Evolutionary conservation across 2,329 filamentous ascomycete species (phyloP), one percentile per base, ranked within the genome.

Genomic region (Simplicillium aogashimaense): DNA sequence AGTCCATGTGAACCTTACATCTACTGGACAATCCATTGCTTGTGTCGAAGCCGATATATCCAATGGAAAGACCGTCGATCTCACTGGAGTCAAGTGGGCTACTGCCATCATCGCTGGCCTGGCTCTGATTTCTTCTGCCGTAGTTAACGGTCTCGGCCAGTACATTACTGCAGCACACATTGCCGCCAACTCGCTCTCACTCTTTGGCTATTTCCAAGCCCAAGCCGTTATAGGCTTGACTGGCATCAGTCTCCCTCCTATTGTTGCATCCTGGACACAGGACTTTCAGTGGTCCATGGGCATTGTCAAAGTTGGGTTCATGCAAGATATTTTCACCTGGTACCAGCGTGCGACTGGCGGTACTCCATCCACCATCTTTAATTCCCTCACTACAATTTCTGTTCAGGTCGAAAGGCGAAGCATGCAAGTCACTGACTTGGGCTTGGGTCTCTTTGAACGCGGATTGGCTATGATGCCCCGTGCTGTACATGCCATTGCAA

Each of bases 251-350:
- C 74, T 95, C 41, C 90, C 90, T 7, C 90, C 90, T 0, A 86
- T 95, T 45, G 90, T 94, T 41, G 75, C 85, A 53, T 76, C 88
- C 0, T 97, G 90, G 90, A 95, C 89, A 2, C 89, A 95, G 65
- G 90, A 95, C 64, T 95, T 97, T 67, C 85, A 94, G 58, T 97
- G 90, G 90, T 94, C 83, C 54, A 92, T 97, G 86, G 90, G 90
- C 51, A 88, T 97, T 52, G 94, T 97, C 53, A 76, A 77, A 39
- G 73, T 95, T 33, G 71, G 70, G 13, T 95, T 94, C 59, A 75
- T 95, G 65, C 87, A 97, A 65, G 71, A 71, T 35, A 84, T 95
- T 55, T 86, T 86, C 45, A 94, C 88, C 28, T 97, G 90, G 90
- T 97, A 95, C 58, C 89, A 95, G 65, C 84, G 89, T 44, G 78